Percentiles rank a stretch among this genome's conserved stretches.
Conservation (phyloP, 176 grass and related monocot species). For the Avena atlantica region DNA sequence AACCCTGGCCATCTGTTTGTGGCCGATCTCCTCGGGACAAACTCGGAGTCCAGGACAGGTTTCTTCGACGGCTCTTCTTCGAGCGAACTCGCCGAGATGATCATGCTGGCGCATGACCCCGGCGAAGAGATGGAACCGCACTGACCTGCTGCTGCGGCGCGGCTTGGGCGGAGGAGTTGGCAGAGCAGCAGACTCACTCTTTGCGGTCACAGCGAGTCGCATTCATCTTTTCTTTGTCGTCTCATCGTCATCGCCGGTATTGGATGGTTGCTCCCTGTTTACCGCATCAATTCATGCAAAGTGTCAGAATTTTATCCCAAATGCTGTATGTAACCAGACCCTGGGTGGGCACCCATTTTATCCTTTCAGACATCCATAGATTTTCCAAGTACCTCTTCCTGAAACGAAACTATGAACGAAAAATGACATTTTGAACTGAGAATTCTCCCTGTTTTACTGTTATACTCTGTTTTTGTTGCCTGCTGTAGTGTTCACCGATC, state of each 20-base stretch:
- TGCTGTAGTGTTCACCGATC: background rate
- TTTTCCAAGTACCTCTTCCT: background rate
- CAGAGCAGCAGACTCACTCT: background rate
- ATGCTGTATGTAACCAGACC: background rate
- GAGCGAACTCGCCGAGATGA: background rate
- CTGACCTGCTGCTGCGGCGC: background rate
- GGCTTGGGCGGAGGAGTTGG: background rate
- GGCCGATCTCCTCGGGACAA: constrained; percentile 35
- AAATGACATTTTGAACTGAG: background rate
- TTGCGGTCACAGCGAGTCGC: background rate
- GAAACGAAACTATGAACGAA: background rate
- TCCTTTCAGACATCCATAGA: background rate
- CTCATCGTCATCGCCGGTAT: background rate
- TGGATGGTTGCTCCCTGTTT: background rate
- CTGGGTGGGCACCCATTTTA: background rate
- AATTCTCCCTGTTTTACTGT: background rate
- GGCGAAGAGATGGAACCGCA: background rate
- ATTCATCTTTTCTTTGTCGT: background rate
- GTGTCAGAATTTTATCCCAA: background rate
- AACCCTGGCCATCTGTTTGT: background rate
- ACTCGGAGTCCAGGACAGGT: constrained; percentile 32
- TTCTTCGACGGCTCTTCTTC: constrained; percentile 34
- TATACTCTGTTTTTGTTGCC: background rate
- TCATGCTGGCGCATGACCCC: constrained; percentile 43
- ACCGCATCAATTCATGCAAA: background rate